Conservation (phyloP, 2,329 filamentous ascomycete species). For the Metarhizium rileyi region DNA sequence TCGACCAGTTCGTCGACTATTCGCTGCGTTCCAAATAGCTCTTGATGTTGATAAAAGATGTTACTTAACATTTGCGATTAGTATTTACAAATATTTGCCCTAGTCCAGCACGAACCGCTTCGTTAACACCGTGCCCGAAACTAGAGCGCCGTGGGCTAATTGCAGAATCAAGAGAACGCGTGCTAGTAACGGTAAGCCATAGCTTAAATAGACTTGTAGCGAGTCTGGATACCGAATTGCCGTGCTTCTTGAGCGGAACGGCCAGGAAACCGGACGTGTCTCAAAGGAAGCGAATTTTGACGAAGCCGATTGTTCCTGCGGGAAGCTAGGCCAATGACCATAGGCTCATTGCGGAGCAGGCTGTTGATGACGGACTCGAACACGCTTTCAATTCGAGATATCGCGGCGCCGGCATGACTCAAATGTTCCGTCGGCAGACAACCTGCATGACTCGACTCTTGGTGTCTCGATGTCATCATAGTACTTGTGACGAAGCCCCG, state of each 20-base stretch:
- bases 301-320: constrained; percentile 11
- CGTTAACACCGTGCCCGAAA: constrained; percentile 44
- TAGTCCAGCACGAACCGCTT: constrained; percentile 41
- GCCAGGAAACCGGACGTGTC: constrained; percentile 35
- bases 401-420: constrained; percentile 2
- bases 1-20: constrained; percentile 66
- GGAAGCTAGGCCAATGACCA: constrained; percentile 18
- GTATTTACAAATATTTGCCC: not conserved
- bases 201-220: not conserved
- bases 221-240: constrained; percentile 38
- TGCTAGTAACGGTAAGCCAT: constrained; percentile 26
- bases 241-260: constrained; percentile 34
- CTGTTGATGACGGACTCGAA: constrained; percentile 20
- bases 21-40: constrained; percentile 59
- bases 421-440: not conserved
- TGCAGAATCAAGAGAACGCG: constrained; percentile 49
- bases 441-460: not conserved
- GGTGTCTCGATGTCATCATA: not conserved
- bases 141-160: constrained; percentile 47
- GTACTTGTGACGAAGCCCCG: not conserved
- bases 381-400: constrained; percentile 24
- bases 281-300: constrained; percentile 2
- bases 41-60: constrained; percentile 68
- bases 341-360: constrained; percentile 15
- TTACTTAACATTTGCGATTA: constrained; percentile 39